These are phyloP conservation scores for Rhodotorula taiwanensis DNA, from an alignment of 768 basidiomycete genomes.

Conservation along the genomic window DNA sequence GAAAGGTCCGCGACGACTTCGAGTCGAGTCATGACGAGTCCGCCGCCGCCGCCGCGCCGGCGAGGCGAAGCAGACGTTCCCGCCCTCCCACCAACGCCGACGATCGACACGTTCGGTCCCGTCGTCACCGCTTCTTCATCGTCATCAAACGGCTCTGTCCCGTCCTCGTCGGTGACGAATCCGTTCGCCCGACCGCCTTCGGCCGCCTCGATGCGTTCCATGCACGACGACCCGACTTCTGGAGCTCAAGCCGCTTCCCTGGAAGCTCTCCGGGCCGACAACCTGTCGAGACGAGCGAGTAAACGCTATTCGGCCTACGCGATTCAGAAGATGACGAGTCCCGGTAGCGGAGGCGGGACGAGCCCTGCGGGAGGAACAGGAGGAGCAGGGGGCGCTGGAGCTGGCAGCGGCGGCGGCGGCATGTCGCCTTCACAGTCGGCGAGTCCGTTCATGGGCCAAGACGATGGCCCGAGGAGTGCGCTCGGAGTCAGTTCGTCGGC, in stretches of 20 bases:
- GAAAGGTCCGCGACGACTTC: background rate
- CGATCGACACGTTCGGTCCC: conserved; percentile 15
- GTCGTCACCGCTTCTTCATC: background rate
- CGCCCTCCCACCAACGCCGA: conserved; percentile 12
- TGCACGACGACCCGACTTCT: too few species aligned
- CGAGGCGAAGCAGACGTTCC: background rate
- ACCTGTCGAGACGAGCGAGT: conserved; percentile 80
- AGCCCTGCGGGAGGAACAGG: background rate
- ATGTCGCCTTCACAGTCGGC: background rate
- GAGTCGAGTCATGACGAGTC: background rate
- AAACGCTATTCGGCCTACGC: conserved; percentile 95
- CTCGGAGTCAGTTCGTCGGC: background rate
- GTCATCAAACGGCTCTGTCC: conserved; percentile 8
- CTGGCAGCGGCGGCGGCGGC: background rate
- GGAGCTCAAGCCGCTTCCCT: conserved; percentile 53
- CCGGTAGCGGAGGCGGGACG: conserved; percentile 32
- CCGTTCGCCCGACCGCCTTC: background rate
- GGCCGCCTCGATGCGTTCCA: too few species aligned
- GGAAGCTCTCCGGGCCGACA: conserved; percentile 79
- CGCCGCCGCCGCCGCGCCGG: conserved; percentile 12
- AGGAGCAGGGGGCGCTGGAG: background rate
- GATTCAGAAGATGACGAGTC: conserved; percentile 82
- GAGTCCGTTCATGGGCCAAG: too few species aligned
- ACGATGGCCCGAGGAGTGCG: too few species aligned
- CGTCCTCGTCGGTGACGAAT: background rate